Conservation (phyloP, 805 yeast species). For the Kurtzmaniella cleridarum region DNA sequence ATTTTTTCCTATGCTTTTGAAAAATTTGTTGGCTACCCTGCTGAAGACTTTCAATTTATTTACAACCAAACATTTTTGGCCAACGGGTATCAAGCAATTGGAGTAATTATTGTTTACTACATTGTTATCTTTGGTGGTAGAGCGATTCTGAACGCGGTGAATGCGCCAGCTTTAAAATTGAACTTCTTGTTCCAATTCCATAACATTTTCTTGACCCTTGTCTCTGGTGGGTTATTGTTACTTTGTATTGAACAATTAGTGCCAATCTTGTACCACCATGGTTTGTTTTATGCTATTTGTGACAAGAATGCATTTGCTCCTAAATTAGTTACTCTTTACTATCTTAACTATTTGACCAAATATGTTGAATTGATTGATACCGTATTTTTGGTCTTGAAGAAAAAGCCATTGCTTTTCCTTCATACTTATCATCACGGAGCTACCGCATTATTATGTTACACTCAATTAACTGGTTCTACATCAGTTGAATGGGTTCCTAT, state of each 20-base stretch:
- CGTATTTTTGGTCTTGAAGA: conserved; percentile 82
- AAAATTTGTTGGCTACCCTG: conserved; percentile 47
- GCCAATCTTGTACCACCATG: conserved; percentile 71
- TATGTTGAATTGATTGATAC: conserved; percentile 88
- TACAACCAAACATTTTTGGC: conserved; percentile 65
- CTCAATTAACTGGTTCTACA: conserved; percentile 86
- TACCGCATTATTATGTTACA: conserved; percentile 89
- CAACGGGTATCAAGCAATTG: conserved; percentile 49
- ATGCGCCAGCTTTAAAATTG: conserved; percentile 64
- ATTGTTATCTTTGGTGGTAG: conserved; percentile 64
- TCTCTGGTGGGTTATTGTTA: conserved; percentile 60
- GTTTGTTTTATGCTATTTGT: conserved; percentile 82
- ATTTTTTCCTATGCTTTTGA: conserved; percentile 49
- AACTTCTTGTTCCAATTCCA: conserved; percentile 74
- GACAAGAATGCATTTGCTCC: conserved; percentile 74
- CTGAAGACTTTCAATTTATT: conserved; percentile 62
- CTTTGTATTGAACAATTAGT: conserved; percentile 79
- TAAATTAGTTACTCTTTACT: conserved; percentile 76
- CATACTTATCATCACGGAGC: conserved; percentile 99
- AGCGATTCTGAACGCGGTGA: conserved; percentile 44
- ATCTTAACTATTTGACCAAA: conserved; percentile 87
- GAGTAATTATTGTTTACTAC: conserved; percentile 38
- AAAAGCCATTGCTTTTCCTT: conserved; percentile 85
- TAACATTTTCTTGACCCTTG: conserved; percentile 66
- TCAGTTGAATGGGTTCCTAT: conserved; percentile 96